Evolutionary conservation across 257 asterid species (phyloP).

Genomic region (Verbascum thapsus): DNA sequence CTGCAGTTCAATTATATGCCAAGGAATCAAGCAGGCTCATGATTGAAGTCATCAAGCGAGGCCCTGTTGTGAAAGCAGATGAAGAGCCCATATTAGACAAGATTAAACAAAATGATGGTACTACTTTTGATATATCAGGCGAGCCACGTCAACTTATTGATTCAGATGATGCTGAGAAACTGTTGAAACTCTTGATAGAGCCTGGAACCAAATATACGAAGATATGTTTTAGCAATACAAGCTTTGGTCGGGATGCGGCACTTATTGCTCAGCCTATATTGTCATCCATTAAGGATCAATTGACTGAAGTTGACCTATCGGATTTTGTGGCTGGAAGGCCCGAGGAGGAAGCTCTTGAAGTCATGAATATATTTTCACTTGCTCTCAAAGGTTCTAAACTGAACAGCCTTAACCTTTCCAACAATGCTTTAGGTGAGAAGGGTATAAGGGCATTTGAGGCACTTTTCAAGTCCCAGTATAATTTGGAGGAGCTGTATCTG

Average conservation of each 20-base stretch:
- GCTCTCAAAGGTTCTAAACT: conserved; percentile 74
- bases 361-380: conserved; percentile 70
- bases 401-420: conserved; percentile 69
- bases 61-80: conserved; percentile 54
- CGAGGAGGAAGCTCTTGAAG: conserved; percentile 93
- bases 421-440: conserved; percentile 93
- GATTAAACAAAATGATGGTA: conserved; percentile 45
- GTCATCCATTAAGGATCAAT: conserved; percentile 63
- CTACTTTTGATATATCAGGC: conserved; percentile 80
- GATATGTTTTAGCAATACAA: conserved; percentile 89
- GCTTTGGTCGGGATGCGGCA: conserved; percentile 87
- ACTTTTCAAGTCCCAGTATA: conserved; percentile 69
- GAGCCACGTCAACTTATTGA: conserved; percentile 64
- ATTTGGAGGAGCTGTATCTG: conserved; percentile 86
- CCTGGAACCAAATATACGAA: conserved; percentile 57
- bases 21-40: conserved; percentile 89
- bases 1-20: conserved; percentile 86
- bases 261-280: conserved; percentile 67
- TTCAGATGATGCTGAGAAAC: conserved; percentile 66
- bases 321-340: conserved; percentile 85
- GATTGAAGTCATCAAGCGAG: conserved; percentile 82
- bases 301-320: conserved; percentile 86
- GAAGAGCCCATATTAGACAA: conserved; percentile 49
- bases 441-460: conserved; percentile 79
- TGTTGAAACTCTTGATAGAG: conserved; percentile 61